Evolutionary conservation across 2,329 filamentous ascomycete species (phyloP).

Genomic region (Sporothrix protearum): DNA sequence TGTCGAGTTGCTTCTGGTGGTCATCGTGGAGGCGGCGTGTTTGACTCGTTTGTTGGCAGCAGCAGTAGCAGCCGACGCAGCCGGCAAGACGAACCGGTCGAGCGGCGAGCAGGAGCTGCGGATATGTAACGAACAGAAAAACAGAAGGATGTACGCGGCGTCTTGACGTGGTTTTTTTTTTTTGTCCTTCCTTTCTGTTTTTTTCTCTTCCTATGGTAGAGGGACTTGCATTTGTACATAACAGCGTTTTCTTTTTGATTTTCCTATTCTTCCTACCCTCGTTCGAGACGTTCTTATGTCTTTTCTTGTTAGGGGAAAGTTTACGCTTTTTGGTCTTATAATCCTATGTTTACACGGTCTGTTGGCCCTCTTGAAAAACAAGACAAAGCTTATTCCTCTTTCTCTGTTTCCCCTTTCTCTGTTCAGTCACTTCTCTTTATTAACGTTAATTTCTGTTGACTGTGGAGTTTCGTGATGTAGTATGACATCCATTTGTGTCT

Average conservation of each 20-base stretch:
- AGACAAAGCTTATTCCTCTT: not conserved
- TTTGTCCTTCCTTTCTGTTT: too few species aligned
- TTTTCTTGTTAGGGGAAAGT: too few species aligned
- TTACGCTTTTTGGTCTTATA: not conserved
- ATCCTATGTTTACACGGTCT: not conserved
- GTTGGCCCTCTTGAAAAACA: not conserved
- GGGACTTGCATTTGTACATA: conserved; percentile 1
- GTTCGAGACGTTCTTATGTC: not conserved
- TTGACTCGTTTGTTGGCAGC: conserved; percentile 22
- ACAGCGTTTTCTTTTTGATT: not conserved
- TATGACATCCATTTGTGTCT: too few species aligned
- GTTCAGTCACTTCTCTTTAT: not conserved
- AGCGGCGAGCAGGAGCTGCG: conserved; percentile 28
- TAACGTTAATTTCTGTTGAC: not conserved
- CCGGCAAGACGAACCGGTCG: conserved; percentile 18
- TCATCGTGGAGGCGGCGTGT: not conserved
- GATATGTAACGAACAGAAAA: conserved; percentile 24
- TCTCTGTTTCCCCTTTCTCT: too few species aligned
- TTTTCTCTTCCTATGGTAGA: too few species aligned
- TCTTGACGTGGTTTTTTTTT: conserved; percentile 1
- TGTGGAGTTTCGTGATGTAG: not conserved
- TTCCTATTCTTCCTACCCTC: not conserved
- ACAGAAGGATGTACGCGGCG: not conserved
- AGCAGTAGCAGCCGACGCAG: conserved; percentile 5
- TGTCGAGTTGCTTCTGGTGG: not conserved